These are phyloP conservation scores for Trapa bicornis DNA, from an alignment of 345 rosid genomes.

Conservation along the genomic window DNA sequence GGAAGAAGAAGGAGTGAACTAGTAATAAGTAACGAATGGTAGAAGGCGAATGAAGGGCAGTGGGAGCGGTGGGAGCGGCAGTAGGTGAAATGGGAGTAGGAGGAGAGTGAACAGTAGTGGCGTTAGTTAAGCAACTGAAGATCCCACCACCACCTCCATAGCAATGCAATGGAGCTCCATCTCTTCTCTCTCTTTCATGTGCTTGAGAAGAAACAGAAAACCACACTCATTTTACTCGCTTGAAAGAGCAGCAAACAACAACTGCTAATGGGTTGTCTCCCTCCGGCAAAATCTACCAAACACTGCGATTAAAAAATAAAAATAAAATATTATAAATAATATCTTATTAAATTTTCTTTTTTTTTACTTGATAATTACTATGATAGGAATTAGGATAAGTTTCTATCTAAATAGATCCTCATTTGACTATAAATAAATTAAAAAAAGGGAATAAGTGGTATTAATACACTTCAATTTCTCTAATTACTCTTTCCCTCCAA, in stretches of 20 bases:
- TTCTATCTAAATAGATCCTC: no score
- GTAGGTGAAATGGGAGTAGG: constrained; percentile 4
- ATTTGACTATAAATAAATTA: no score
- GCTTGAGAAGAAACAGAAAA: not conserved
- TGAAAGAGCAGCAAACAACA: constrained; percentile 26
- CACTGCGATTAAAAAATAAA: constrained; percentile 1
- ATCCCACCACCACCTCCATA: constrained; percentile 4
- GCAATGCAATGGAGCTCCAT: not conserved
- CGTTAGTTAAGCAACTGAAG: constrained; percentile 6
- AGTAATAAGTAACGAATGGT: not conserved
- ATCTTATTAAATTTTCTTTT: not conserved
- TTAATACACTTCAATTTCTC: no score
- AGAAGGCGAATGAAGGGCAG: not conserved
- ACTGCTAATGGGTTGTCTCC: constrained; percentile 37
- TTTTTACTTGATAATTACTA: no score
- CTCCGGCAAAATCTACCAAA: constrained; percentile 22
- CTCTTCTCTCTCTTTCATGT: constrained; percentile 5
- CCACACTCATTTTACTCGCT: constrained; percentile 12
- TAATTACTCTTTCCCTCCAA: no score
- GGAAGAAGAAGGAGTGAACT: not conserved
- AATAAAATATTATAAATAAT: not conserved
- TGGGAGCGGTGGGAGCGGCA: not conserved
- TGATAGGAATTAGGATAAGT: no score
- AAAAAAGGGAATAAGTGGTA: no score
- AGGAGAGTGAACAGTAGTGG: not conserved